Evolutionary conservation across 768 basidiomycete species (phyloP).

Genomic region (Lentinus brumalis): DNA sequence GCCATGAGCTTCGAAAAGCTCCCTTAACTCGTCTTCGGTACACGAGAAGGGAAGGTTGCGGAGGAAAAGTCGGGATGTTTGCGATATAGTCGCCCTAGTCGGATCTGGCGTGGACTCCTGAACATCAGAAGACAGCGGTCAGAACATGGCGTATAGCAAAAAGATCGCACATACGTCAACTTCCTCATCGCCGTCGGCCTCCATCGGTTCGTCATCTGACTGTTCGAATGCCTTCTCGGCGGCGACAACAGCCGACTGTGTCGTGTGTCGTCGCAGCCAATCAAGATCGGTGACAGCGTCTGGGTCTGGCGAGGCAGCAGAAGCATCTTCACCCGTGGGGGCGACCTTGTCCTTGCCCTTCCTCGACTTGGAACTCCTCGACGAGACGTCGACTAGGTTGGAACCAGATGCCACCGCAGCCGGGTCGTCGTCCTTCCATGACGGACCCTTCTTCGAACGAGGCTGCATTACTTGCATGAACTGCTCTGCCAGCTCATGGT

Average conservation of each 20-base stretch:
- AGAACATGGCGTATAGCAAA: not conserved
- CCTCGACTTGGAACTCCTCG: slow-evolving; percentile 24
- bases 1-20: slow-evolving; percentile 70
- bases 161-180: not conserved
- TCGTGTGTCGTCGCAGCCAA: slow-evolving; percentile 69
- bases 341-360: not conserved
- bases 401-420: not conserved
- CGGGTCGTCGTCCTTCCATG: slow-evolving; percentile 60
- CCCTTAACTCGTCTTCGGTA: slow-evolving; percentile 66
- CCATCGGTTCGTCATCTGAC: slow-evolving; percentile 52
- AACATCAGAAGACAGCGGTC: not conserved
- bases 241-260: slow-evolving; percentile 38
- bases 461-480: slow-evolving; percentile 79
- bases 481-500: slow-evolving; percentile 47
- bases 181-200: slow-evolving; percentile 1
- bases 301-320: slow-evolving; percentile 26
- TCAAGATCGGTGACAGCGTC: slow-evolving; percentile 62
- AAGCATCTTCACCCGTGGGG: not conserved
- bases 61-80: slow-evolving; percentile 82
- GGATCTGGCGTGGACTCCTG: slow-evolving; percentile 19
- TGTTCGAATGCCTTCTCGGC: slow-evolving; percentile 59
- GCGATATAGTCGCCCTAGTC: slow-evolving; percentile 54
- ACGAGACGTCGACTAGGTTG: slow-evolving; percentile 4
- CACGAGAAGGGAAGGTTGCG: slow-evolving; percentile 94
- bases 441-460: slow-evolving; percentile 54